Base-by-base conservation (phyloP, 2,329 filamentous ascomycete species). In the Escovopsis sp. region DNA sequence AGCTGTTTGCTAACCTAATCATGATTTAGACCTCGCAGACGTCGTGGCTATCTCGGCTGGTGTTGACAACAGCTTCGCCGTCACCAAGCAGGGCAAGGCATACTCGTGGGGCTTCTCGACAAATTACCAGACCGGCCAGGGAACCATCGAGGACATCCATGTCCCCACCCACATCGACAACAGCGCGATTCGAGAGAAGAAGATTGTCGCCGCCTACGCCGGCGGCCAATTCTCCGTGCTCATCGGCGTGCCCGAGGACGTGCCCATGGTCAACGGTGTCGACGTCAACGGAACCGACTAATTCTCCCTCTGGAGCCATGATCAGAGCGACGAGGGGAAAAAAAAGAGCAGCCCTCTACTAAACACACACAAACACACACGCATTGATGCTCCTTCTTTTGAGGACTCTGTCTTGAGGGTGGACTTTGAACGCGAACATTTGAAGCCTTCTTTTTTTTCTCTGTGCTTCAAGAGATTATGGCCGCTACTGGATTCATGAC, bases 131-230 rank as follows among this genome's bases (percentile, higher is more conserved):
- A 87, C 83, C 6, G 85, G 85, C 6, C 79, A 80, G 48, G 83
- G 82, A 34, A 80, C 73, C 2, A 76, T 76, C n/a, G 84, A 91
- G 40, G 86, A 94, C 52, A 73, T 94, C 28, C 72, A 81, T 51
- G 70, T 75, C 23, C 85, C 88, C 0, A 91, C 82, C 0, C 55
- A 80, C 39, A 84, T 95, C 43, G 83, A 93, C 55, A 94, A 94
- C 65, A 83, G 80, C 11, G 87, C 86, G 36, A 75, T 91, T 26
- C 73, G 78, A 28, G 84, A 76, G 36, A 80, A 82, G 63, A 77
- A 80, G 59, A 70, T 95, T 36, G 70, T 78, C 32, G 85, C 73
- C 62, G 84, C 83, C n/a, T 85, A 84, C 36, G 82, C 82, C n/a
- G 88, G 89, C 49, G 87, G 87, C 5, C 88, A 95, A 57, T 95